Evolutionary conservation across 371 early-diverging fungal species (phyloP).

Genomic region (Sporodiniella umbellata): DNA sequence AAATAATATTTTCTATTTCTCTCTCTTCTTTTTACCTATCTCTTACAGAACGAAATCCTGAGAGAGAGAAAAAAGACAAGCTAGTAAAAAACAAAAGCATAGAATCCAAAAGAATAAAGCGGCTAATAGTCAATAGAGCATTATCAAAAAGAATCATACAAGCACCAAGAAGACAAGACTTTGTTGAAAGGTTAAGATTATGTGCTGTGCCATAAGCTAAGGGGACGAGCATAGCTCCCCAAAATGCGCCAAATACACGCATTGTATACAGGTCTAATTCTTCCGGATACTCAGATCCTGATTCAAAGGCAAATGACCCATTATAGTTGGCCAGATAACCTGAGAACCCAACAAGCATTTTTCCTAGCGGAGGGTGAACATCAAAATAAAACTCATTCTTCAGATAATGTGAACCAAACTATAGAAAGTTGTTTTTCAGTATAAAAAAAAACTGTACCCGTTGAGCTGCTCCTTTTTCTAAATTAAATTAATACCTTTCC

Average conservation of each 20-base stretch:
- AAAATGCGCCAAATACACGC: constrained; percentile 87
- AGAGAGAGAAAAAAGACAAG: constrained; percentile 70
- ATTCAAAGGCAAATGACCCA: constrained; percentile 90
- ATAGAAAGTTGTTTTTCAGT: no score
- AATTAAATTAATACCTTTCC: constrained; percentile 59
- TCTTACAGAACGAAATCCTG: constrained; percentile 64
- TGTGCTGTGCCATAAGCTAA: constrained; percentile 88
- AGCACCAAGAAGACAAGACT: constrained; percentile 67
- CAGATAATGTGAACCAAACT: constrained; percentile 94
- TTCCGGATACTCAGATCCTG: constrained; percentile 82
- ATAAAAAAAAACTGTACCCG: no score
- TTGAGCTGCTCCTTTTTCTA: background rate
- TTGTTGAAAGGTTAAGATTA: constrained; percentile 65
- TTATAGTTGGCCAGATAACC: constrained; percentile 89
- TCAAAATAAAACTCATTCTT: constrained; percentile 95
- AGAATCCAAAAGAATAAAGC: constrained; percentile 98
- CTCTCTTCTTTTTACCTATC: constrained; percentile 38
- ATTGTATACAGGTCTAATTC: constrained; percentile 85
- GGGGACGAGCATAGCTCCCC: constrained; percentile 93
- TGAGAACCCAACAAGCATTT: constrained; percentile 94
- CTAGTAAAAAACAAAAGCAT: constrained; percentile 95
- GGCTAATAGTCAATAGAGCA: constrained; percentile 84
- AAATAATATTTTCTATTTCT: no score
- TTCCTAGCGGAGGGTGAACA: constrained; percentile 99
- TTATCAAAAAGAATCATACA: constrained; percentile 81